Conservation (phyloP, 1,139 yeast genomes). For the Kazachstania sp. region DNA sequence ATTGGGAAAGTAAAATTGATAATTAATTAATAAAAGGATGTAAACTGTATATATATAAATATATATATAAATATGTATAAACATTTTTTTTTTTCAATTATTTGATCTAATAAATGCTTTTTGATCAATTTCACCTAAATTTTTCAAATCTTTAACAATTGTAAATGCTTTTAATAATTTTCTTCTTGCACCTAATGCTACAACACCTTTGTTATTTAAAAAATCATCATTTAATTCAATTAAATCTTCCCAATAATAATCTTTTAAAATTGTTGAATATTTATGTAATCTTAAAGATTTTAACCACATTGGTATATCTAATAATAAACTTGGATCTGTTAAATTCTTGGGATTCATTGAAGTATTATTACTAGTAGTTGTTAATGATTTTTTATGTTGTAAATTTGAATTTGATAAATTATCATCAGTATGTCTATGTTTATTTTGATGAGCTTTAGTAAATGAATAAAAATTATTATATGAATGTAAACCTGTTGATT, state of each 20-base stretch:
- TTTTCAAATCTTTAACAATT: conserved; percentile 50
- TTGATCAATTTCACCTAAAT: conserved; percentile 30
- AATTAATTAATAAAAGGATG: neutral
- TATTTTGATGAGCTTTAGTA: conserved; percentile 5
- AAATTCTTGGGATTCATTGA: conserved; percentile 55
- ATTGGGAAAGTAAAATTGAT: no score
- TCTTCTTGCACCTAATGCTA: conserved; percentile 90
- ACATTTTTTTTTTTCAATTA: no score
- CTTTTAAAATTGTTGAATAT: conserved; percentile 77
- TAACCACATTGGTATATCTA: conserved; percentile 88
- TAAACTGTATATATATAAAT: no score
- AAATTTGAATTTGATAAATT: no score
- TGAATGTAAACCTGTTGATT: conserved; percentile 1
- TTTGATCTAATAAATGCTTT: conserved; percentile 19
- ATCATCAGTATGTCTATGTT: conserved; percentile 4
- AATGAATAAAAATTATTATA: conserved; percentile 3
- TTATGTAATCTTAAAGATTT: conserved; percentile 84
- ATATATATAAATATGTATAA: no score
- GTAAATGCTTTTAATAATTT: conserved; percentile 87
- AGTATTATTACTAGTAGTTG: conserved; percentile 29
- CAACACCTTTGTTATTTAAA: conserved; percentile 72
- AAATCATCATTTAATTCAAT: conserved; percentile 60
- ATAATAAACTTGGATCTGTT: conserved; percentile 53
- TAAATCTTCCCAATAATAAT: conserved; percentile 70
- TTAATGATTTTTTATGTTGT: no score